These are phyloP conservation scores for Volutella citrinella DNA, from an alignment of 2,329 filamentous ascomycete species.

Conservation along the genomic window DNA sequence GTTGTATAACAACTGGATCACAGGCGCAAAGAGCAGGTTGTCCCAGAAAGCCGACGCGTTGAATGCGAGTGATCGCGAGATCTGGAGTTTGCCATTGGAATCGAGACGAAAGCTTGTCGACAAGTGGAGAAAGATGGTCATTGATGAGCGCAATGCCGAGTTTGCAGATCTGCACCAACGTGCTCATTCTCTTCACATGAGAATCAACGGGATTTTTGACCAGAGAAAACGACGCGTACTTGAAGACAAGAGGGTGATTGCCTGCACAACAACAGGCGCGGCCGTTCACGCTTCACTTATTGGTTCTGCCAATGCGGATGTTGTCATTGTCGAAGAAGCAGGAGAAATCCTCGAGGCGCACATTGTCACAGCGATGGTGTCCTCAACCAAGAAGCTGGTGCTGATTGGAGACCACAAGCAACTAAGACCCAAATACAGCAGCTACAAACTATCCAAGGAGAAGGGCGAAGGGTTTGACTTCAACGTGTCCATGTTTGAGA, in stretches of 20 bases:
- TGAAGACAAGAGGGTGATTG: slow-evolving; percentile 58
- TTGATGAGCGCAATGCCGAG: slow-evolving; percentile 46
- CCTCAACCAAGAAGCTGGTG: slow-evolving; percentile 59
- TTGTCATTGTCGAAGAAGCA: slow-evolving; percentile 69
- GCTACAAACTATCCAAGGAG: slow-evolving; percentile 59
- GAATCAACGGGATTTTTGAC: slow-evolving; percentile 41
- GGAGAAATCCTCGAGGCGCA: slow-evolving; percentile 71
- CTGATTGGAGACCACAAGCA: slow-evolving; percentile 74
- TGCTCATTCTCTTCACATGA: slow-evolving; percentile 40
- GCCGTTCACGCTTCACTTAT: slow-evolving; percentile 59
- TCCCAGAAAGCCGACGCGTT: slow-evolving; percentile 10
- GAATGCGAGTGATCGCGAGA: slow-evolving; percentile 16
- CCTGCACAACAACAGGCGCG: slow-evolving; percentile 68
- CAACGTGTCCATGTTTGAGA: slow-evolving; percentile 67
- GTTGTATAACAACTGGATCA: slow-evolving; percentile 21
- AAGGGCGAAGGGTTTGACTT: slow-evolving; percentile 64
- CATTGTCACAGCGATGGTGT: slow-evolving; percentile 53
- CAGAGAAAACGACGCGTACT: slow-evolving; percentile 44
- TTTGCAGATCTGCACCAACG: slow-evolving; percentile 36
- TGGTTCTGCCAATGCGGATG: slow-evolving; percentile 50
- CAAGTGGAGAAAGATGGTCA: slow-evolving; percentile 43
- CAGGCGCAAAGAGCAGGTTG: too few species aligned
- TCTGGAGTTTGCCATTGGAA: slow-evolving; percentile 52
- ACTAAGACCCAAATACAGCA: slow-evolving; percentile 64
- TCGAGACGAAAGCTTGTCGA: slow-evolving; percentile 34